Conservation (phyloP, 345 rosid species). For the Geranium brycei region DNA sequence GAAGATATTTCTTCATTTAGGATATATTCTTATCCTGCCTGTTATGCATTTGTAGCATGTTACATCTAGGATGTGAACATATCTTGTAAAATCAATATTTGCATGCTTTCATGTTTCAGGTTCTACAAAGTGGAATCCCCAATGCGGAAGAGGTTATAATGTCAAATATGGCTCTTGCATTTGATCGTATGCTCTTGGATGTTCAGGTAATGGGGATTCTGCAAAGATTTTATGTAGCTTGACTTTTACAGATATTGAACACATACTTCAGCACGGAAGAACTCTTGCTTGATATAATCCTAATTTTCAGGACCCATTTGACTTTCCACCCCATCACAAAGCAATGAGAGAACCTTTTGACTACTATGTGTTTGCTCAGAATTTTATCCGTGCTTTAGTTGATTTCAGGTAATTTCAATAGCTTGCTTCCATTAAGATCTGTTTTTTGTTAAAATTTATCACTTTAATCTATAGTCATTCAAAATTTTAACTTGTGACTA, state of each 20-base stretch:
- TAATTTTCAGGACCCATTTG: conserved; percentile 60
- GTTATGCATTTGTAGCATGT: background rate
- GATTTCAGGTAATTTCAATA: conserved; percentile 60
- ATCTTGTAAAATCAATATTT: background rate
- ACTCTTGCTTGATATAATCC: conserved; percentile 13
- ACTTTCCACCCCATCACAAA: conserved; percentile 68
- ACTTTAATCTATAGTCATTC: background rate
- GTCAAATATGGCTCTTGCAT: conserved; percentile 68
- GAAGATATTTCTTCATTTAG: background rate
- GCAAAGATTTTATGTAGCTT: background rate
- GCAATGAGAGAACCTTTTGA: conserved; percentile 87
- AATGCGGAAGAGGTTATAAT: conserved; percentile 47
- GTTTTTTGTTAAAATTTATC: conserved; percentile 4
- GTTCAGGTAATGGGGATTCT: conserved; percentile 45
- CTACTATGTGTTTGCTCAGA: conserved; percentile 88
- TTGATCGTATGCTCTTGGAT: conserved; percentile 70
- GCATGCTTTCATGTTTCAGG: conserved; percentile 27
- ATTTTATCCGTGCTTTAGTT: conserved; percentile 69
- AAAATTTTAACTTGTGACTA: background rate
- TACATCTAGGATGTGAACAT: background rate
- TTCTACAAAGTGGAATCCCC: conserved; percentile 52
- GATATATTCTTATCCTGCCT: background rate
- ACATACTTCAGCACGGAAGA: background rate
- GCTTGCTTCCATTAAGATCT: conserved; percentile 4
- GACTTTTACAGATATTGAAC: background rate